Percentiles rank a stretch among this genome's conserved stretches.
Conservation (phyloP, 2,329 filamentous ascomycete genomes). For the Exophiala mesophila region DNA sequence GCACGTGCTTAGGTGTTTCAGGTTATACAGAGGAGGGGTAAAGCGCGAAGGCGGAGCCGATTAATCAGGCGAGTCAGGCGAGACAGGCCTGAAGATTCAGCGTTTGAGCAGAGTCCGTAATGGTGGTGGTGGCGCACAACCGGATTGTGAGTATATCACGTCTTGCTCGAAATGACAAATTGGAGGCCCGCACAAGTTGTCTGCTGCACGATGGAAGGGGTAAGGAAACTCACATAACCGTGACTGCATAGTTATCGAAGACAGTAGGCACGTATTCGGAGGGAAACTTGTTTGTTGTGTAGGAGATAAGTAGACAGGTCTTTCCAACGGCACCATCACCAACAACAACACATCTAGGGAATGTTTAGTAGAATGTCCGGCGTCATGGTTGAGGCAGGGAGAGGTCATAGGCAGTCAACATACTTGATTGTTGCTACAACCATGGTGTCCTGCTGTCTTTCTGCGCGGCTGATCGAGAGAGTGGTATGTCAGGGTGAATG, state of each 20-base stretch:
- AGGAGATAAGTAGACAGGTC: constrained; percentile 97
- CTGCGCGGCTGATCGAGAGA: constrained; percentile 2
- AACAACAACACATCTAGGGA: constrained; percentile 86
- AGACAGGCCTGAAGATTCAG: too few relatives aligned
- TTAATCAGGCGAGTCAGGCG: too few relatives aligned
- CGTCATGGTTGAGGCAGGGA: too few relatives aligned
- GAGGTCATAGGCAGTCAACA: too few relatives aligned
- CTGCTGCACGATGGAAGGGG: too few relatives aligned
- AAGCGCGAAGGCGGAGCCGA: neutral
- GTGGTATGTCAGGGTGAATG: too few relatives aligned
- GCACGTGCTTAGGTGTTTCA: constrained; percentile 2
- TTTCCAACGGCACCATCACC: constrained; percentile 99
- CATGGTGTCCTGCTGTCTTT: constrained; percentile 40
- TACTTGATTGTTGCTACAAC: constrained; percentile 63
- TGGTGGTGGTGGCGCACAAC: neutral
- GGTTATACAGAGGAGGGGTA: neutral
- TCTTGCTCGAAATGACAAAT: too few relatives aligned
- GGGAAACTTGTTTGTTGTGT: constrained; percentile 99
- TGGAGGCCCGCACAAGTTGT: too few relatives aligned
- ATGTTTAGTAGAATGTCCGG: constrained; percentile 23
- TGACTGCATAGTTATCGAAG: constrained; percentile 99
- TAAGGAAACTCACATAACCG: constrained; percentile 75
- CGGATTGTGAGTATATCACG: neutral
- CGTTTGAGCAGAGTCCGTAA: too few relatives aligned
- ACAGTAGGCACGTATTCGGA: constrained; percentile 99